Base-by-base conservation (phyloP, 257 asterid genomes). In the Solanum lycopersicoides region DNA sequence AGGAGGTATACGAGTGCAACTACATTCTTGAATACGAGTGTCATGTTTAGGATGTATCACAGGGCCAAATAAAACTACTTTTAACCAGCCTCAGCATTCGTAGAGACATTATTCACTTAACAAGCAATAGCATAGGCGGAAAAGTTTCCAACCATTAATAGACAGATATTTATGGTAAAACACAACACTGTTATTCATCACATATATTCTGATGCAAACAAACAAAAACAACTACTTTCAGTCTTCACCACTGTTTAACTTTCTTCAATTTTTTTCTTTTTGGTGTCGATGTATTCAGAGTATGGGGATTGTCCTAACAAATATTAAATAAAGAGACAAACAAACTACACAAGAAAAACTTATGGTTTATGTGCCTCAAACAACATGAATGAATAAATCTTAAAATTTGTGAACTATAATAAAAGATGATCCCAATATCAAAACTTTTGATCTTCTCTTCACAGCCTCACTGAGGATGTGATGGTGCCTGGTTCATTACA, bases 401-500 rank as follows among this genome's bases (percentile, higher is more conserved):
- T 59, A 63, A 6, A 76, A 86, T 12, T 80, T 80, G 85, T 47
- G 30, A 79, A 82, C 69, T 50, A 50, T 82, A 50, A 80, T 45
- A 79, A 85, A 76, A 76, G 8, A 23, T 69, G 74, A 86, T 87
- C 59, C 91, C 90, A 63, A 88, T 87, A 89, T 50, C 89, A 91
- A 89, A 91, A 89, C 45, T 42, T 87, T 86, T 56, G 79, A 63
- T 89, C 87, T 83, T 89, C 76, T 45, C 60, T 44, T 82, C 69
- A 32, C 32, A 87, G 89, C 91, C 87, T 88, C 89, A 93, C 68
- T 89, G 88, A 30, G 90, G 89, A 91, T 84, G 93, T 83, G 85
- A 28, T 14, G 87, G 45, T 39, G 91, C 88, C 89, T 88, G 96
- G 85, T 89, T 91, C 90, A 89, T 91, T 41, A 90, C 88, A 87